These are phyloP conservation scores for Corrigiola litoralis DNA, from an alignment of 179 eudicot genomes.

Conservation along the genomic window DNA sequence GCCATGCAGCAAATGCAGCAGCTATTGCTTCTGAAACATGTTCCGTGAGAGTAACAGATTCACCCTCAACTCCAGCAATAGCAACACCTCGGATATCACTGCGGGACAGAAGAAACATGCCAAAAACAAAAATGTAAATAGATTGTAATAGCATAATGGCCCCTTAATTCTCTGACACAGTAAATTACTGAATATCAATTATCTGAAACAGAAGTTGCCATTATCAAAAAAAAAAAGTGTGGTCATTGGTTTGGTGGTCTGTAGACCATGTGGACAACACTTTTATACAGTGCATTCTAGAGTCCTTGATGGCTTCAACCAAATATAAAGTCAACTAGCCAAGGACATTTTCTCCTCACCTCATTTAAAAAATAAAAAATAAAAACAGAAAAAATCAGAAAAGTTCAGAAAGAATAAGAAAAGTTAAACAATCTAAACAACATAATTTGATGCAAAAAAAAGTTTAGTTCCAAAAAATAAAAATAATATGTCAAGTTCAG, in stretches of 20 bases:
- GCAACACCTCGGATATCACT: slow-evolving; percentile 99
- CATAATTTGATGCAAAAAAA: no score
- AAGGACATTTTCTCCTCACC: no score
- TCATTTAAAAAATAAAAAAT: no score
- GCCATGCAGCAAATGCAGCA: slow-evolving; percentile 94
- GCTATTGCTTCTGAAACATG: slow-evolving; percentile 97
- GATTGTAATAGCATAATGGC: background rate
- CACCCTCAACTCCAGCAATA: slow-evolving; percentile 90
- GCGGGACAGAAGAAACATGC: background rate
- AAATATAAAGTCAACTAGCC: background rate
- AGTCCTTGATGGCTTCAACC: background rate
- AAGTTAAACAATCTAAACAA: no score
- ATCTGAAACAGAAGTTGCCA: background rate
- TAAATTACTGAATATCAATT: background rate
- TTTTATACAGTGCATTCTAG: background rate
- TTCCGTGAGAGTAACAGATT: slow-evolving; percentile 83
- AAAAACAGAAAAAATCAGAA: no score
- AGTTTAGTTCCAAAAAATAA: no score
- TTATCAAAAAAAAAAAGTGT: background rate
- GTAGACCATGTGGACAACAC: background rate
- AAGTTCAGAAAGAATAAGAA: no score
- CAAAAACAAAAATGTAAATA: background rate
- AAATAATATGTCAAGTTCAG: no score
- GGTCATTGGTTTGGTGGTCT: background rate
- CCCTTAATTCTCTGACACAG: background rate